Conservation (phyloP, 495 filamentous ascomycete species). For the Elasticomyces elasticus region DNA sequence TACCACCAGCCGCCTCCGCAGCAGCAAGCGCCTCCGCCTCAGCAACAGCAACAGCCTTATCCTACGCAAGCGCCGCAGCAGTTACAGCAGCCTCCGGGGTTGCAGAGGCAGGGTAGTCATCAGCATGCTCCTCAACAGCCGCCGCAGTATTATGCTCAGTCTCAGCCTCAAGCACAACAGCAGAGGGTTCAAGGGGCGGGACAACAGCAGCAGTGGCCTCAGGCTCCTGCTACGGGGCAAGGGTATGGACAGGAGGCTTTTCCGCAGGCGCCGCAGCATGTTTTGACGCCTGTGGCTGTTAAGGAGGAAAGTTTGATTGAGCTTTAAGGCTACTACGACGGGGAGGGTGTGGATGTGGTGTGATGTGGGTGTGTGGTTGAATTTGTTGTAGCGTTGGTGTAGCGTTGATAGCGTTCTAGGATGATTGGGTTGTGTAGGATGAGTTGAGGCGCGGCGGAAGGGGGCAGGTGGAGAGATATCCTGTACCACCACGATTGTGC, state of each 20-base stretch:
- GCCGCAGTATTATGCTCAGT: slow-evolving; percentile 23
- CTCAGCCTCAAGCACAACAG: slow-evolving; percentile 13
- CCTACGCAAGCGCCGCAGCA: too few relatives aligned
- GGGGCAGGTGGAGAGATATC: not conserved
- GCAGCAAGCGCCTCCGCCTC: slow-evolving; percentile 20
- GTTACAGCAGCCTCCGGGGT: too few relatives aligned
- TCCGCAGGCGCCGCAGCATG: slow-evolving; percentile 54
- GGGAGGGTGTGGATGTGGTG: not conserved
- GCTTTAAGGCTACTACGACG: slow-evolving; percentile 35
- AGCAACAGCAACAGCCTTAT: slow-evolving; percentile 20
- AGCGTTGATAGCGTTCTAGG: too few relatives aligned
- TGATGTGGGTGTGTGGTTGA: too few relatives aligned
- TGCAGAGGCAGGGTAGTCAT: too few relatives aligned
- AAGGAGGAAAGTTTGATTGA: slow-evolving; percentile 88
- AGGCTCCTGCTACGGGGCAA: slow-evolving; percentile 28
- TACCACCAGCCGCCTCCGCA: slow-evolving; percentile 17
- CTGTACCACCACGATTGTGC: not conserved
- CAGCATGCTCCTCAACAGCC: slow-evolving; percentile 35
- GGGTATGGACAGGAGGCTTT: slow-evolving; percentile 57
- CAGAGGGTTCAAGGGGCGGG: slow-evolving; percentile 1
- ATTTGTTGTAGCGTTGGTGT: too few relatives aligned
- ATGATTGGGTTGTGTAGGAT: too few relatives aligned
- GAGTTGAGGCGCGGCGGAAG: not conserved
- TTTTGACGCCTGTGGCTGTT: slow-evolving; percentile 30
- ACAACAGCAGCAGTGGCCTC: slow-evolving; percentile 26